These are phyloP conservation scores for Amanita pseudoporphyria DNA, from an alignment of 768 basidiomycete species.

Conservation along the genomic window DNA sequence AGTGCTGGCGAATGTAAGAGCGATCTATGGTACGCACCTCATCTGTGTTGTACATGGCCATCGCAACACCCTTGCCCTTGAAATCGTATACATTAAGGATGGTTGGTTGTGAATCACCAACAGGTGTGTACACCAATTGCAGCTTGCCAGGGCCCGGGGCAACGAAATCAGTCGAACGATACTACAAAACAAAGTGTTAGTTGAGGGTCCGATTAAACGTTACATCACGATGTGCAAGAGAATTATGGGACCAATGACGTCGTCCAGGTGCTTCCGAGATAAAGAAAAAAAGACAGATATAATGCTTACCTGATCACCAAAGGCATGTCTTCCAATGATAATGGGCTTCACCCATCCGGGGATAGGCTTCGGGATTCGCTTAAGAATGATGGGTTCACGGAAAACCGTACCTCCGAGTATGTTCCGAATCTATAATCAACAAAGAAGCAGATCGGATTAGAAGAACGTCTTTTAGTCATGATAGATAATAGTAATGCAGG, in stretches of 20 bases:
- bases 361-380: constrained; percentile 84
- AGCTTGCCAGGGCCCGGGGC: constrained; percentile 90
- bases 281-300: background rate
- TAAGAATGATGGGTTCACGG: constrained; percentile 93
- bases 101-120: constrained; percentile 58
- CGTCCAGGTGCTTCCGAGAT: too few relatives aligned
- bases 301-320: constrained; percentile 76
- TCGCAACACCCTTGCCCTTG: constrained; percentile 83
- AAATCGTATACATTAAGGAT: constrained; percentile 88
- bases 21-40: constrained; percentile 38
- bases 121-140: constrained; percentile 83
- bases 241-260: too few relatives aligned
- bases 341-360: constrained; percentile 98
- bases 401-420: constrained; percentile 98
- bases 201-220: background rate
- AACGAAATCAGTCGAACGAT: constrained; percentile 89
- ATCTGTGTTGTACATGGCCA: constrained; percentile 99
- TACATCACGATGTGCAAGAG: background rate
- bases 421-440: constrained; percentile 68
- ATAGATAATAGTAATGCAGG: too few relatives aligned
- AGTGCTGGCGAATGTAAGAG: background rate
- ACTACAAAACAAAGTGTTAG: constrained; percentile 35
- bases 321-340: constrained; percentile 92
- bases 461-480: background rate
- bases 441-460: background rate